Evolutionary conservation across 1,284 basidiomycete genomes (phyloP).

Genomic region (Mycena sp.): DNA sequence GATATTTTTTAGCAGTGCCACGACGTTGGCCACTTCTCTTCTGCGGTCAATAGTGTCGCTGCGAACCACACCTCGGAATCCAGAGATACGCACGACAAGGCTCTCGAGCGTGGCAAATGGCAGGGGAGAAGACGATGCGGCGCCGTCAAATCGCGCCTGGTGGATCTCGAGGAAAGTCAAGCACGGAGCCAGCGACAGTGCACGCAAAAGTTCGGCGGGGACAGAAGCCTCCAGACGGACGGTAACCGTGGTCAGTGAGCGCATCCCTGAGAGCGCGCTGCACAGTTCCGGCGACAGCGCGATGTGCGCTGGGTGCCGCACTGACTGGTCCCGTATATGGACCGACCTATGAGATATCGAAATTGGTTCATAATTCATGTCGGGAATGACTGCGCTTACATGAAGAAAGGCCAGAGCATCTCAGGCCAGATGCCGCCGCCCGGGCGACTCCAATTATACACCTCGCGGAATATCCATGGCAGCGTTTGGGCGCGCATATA

Average conservation of each 20-base stretch:
- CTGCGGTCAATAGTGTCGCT: background rate
- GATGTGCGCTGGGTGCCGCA: background rate
- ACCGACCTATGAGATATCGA: background rate
- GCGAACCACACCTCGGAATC: background rate
- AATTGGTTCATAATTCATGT: background rate
- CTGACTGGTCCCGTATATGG: background rate
- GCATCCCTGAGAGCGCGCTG: background rate
- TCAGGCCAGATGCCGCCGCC: background rate
- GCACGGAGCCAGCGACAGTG: background rate
- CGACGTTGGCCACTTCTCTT: background rate
- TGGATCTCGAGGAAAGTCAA: conserved; percentile 4
- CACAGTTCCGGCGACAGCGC: background rate
- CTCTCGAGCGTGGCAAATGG: background rate
- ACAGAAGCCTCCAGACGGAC: background rate
- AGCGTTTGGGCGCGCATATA: background rate
- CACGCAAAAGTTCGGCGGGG: background rate
- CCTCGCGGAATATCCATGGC: conserved; percentile 12
- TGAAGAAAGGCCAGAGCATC: background rate
- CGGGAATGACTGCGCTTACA: background rate
- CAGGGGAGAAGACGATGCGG: background rate
- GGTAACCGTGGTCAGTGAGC: background rate
- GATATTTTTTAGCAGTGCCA: background rate
- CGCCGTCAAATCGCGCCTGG: background rate
- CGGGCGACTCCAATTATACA: background rate
- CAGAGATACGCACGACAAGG: background rate